These are phyloP conservation scores for Omphalotus guepiniiformis DNA, from an alignment of 768 basidiomycete species.

Conservation along the genomic window DNA sequence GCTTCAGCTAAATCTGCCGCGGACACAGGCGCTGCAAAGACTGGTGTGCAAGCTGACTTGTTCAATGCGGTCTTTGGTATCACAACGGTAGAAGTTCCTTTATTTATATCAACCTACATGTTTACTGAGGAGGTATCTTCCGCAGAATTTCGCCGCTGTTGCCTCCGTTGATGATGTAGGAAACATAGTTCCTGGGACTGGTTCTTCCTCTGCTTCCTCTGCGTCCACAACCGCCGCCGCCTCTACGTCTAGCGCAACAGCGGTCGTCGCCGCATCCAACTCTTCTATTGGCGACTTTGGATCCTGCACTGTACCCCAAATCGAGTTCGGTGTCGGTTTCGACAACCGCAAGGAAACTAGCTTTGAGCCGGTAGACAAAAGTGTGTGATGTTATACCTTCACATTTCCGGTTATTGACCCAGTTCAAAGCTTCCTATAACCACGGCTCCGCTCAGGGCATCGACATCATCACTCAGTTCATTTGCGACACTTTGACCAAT, in stretches of 20 bases:
- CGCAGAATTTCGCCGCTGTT: conserved; percentile 30
- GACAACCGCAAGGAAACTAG: conserved; percentile 54
- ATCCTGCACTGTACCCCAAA: conserved; percentile 50
- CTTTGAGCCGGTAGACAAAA: conserved; percentile 49
- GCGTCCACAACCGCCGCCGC: too few relatives aligned
- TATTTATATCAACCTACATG: neutral
- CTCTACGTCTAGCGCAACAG: too few relatives aligned
- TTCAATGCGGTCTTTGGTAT: conserved; percentile 42
- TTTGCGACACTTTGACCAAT: conserved; percentile 51
- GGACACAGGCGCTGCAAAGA: conserved; percentile 32
- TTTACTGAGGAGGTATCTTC: too few relatives aligned
- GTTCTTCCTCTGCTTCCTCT: too few relatives aligned
- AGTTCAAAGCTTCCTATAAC: conserved; percentile 36
- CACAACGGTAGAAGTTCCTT: conserved; percentile 40
- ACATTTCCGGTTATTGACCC: neutral
- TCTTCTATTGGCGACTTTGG: conserved; percentile 42
- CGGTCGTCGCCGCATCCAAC: too few relatives aligned
- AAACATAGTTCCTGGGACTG: too few relatives aligned
- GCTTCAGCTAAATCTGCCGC: conserved; percentile 36
- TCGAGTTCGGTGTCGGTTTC: conserved; percentile 55
- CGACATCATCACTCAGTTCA: conserved; percentile 50
- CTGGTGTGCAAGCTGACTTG: conserved; percentile 55
- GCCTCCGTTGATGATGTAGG: conserved; percentile 18
- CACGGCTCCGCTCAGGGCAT: conserved; percentile 55
- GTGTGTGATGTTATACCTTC: conserved; percentile 19